These are phyloP conservation scores for Gossypium mustelinum DNA, from an alignment of 345 rosid genomes.

Conservation along the genomic window DNA sequence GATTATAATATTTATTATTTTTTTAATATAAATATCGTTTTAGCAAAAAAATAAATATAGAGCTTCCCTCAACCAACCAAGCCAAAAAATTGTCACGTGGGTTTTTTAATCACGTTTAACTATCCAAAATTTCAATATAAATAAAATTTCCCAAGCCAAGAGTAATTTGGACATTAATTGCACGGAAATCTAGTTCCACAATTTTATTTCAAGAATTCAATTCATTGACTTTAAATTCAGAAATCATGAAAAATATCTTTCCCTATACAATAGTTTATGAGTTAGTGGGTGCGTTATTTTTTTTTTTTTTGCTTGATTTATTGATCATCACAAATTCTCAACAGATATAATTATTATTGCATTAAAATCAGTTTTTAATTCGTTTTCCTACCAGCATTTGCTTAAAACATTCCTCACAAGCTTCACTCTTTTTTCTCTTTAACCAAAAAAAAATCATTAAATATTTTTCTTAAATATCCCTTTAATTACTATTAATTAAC, in stretches of 20 bases:
- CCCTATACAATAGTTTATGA: background rate
- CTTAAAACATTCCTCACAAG: background rate
- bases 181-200: background rate
- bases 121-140: background rate
- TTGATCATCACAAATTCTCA: background rate
- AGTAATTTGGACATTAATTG: conserved; percentile 7
- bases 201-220: conserved; percentile 1
- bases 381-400: background rate
- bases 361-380: background rate
- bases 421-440: no score
- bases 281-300: background rate
- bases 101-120: background rate
- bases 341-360: background rate
- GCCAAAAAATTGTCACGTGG: background rate
- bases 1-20: background rate
- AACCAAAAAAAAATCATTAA: background rate
- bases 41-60: background rate
- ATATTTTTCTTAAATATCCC: background rate
- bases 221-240: background rate
- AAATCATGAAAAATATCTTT: background rate
- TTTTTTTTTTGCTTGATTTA: background rate
- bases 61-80: background rate
- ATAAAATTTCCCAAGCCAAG: background rate
- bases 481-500: background rate
- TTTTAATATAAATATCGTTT: no score